phyloP scores from a whole-genome alignment of 139 green algal species.

The Desmodesmus armatus region DNA sequence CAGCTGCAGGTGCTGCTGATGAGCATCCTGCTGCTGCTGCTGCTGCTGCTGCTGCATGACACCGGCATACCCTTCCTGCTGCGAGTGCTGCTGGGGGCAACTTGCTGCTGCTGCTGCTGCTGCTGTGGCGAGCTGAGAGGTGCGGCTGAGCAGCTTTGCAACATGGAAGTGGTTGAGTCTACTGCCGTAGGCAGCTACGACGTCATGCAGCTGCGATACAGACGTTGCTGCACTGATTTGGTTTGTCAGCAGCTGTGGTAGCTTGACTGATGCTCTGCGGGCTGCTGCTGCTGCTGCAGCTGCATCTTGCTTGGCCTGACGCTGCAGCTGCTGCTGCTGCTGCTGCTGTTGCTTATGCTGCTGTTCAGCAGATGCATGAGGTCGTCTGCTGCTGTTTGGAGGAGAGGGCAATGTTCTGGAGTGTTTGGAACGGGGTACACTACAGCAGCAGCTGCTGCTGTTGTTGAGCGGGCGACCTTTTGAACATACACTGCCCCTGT shows the following conservation, averaged over 20 bases:
- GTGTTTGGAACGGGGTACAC: background rate
- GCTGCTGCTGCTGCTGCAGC: conserved; percentile 9
- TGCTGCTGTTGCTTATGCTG: background rate
- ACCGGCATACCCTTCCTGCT: background rate
- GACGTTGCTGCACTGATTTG: conserved; percentile 19
- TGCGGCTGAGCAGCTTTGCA: conserved; percentile 23
- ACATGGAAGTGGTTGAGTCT: conserved; percentile 39
- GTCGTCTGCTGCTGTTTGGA: background rate
- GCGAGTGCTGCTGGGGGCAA: background rate
- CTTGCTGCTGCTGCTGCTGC: background rate
- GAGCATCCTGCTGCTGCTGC: conserved; percentile 18
- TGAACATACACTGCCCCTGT: too few relatives aligned
- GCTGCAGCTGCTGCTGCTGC: background rate
- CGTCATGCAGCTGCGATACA: conserved; percentile 30
- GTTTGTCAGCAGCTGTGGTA: conserved; percentile 40
- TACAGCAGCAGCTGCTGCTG: background rate
- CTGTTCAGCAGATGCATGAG: background rate
- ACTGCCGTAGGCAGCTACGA: background rate
- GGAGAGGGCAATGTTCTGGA: background rate
- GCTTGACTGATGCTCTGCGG: conserved; percentile 22
- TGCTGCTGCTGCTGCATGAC: conserved; percentile 4
- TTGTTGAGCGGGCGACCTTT: background rate
- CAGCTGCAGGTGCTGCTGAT: conserved; percentile 21
- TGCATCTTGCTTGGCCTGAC: background rate
- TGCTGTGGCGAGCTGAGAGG: background rate